Percentiles rank a stretch among this genome's conserved stretches.
phyloP scores from a whole-genome alignment of 2,329 filamentous ascomycete species.

The Cadophora sp. region DNA sequence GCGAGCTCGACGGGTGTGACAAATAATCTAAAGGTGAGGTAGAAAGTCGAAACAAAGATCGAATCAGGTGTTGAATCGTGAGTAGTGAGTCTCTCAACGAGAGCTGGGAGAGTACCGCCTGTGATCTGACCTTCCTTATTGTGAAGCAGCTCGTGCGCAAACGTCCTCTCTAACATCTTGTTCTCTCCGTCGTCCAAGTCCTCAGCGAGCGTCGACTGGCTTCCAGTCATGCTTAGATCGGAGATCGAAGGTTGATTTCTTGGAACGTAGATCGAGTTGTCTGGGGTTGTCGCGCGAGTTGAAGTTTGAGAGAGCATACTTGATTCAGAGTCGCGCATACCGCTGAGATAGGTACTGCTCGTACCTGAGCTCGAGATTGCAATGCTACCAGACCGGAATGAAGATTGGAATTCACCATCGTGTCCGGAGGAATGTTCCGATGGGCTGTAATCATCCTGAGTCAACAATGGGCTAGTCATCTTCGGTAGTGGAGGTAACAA shows the following conservation, averaged over 20 bases:
- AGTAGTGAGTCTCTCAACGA: conserved; percentile 93
- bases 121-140: conserved; percentile 97
- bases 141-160: conserved; percentile 86
- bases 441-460: conserved; percentile 56
- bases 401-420: conserved; percentile 57
- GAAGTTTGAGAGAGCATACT: conserved; percentile 83
- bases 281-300: conserved; percentile 87
- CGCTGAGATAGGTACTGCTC: conserved; percentile 78
- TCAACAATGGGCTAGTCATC: conserved; percentile 57
- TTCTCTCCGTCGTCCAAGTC: conserved; percentile 82
- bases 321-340: conserved; percentile 76
- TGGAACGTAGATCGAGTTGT: conserved; percentile 50
- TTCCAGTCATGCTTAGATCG: conserved; percentile 71
- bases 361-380: conserved; percentile 80
- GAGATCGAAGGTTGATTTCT: conserved; percentile 65
- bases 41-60: conserved; percentile 92
- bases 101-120: conserved; percentile 85
- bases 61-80: conserved; percentile 93
- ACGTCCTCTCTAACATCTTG: conserved; percentile 89
- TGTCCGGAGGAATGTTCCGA: conserved; percentile 53
- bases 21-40: conserved; percentile 94
- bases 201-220: conserved; percentile 70
- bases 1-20: conserved; percentile 82
- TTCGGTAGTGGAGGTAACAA: conserved; percentile 63
- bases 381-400: conserved; percentile 71